Base-by-base conservation (phyloP, 2,329 filamentous ascomycete species). In the Fusarium citri region DNA sequence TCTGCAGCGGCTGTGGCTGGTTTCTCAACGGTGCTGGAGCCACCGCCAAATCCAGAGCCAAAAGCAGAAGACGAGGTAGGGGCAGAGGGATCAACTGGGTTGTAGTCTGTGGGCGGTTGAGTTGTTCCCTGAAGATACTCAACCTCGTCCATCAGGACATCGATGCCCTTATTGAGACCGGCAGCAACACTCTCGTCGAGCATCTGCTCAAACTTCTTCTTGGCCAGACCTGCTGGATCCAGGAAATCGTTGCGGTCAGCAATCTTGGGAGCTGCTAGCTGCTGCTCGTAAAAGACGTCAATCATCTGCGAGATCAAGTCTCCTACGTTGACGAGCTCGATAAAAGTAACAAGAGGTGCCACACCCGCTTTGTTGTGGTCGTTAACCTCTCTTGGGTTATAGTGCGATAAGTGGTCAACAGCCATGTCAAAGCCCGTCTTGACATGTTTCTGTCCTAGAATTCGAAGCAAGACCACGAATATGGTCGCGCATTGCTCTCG, bases 201-300 rank as follows among this genome's bases (percentile, higher is more conserved):
- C 92, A 98, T 97, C 78, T 98, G 94, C 84, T 99, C 96, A 75
- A 98, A 99, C 71, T 93, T 94, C 83, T 98, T 98, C 88, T 99
- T 99, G 70, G 96, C 94, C 74, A 98, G 91, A 31, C 92, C 92
- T 0, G 94, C 93, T 22, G 94, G 92, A 76, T 97, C 94, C 49
- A 99, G 85, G 76, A 99, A 99, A 81, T 99, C 96, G 77, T 97
- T 97, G 45, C 92, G 90, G 77, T 98, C 95, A 2, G 92, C 92
- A 55, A 99, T 90, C 74, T 92, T 92, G 16, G 92, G 88, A 1
- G 89, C 88, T 8, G 94, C 89, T 28, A 99, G 87, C 81, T 99
- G 96, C 81, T 98, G 96, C 78, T 97, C 92, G 81, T 97, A 99
- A 78, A 99, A 99, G 34, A 99, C 94, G 78, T 99, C 96, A 62